Conservation (phyloP, 495 filamentous ascomycete genomes). For the Thozetella sp. region DNA sequence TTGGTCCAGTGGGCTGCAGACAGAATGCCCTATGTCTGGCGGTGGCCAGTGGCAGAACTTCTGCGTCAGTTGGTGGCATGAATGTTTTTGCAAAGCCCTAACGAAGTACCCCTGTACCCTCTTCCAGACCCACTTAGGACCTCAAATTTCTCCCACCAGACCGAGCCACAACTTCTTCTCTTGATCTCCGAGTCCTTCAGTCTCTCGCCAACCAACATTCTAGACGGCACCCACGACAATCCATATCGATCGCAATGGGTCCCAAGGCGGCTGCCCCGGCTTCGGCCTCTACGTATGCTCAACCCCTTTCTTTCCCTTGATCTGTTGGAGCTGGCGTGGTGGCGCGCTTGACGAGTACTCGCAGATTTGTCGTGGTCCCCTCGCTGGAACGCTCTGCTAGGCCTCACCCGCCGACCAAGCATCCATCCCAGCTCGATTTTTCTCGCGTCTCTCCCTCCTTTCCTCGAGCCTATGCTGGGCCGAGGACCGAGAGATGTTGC, state of each 20-base stretch:
- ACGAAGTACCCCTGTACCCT: conserved; percentile 14
- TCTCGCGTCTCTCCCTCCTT: conserved; percentile 62
- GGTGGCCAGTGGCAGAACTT: conserved; percentile 22
- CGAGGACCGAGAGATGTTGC: conserved; percentile 53
- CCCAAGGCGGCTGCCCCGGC: conserved; percentile 23
- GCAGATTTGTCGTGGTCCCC: conserved; percentile 75
- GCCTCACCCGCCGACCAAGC: conserved; percentile 18
- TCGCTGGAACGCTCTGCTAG: conserved; percentile 66
- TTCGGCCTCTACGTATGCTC: conserved; percentile 66
- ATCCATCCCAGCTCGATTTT: conserved; percentile 79
- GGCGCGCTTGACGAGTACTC: conserved; percentile 47
- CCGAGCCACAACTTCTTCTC: conserved; percentile 15
- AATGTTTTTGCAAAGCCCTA: conserved; percentile 27
- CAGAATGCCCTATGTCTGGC: conserved; percentile 26
- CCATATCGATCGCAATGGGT: conserved; percentile 51
- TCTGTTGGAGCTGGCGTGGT: conserved; percentile 50
- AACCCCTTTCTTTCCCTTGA: conserved; percentile 43
- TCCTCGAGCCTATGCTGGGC: conserved; percentile 44
- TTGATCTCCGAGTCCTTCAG: conserved; percentile 5
- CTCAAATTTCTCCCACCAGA: conserved; percentile 8
- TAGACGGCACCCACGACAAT: conserved; percentile 15
- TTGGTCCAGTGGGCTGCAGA: conserved; percentile 20
- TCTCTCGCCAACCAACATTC: conserved; percentile 9
- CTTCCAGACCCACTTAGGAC: conserved; percentile 15
- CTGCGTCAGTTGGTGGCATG: conserved; percentile 7